Conservation (phyloP, 352 stramenopile genomes). For the Phytophthora ramorum region DNA sequence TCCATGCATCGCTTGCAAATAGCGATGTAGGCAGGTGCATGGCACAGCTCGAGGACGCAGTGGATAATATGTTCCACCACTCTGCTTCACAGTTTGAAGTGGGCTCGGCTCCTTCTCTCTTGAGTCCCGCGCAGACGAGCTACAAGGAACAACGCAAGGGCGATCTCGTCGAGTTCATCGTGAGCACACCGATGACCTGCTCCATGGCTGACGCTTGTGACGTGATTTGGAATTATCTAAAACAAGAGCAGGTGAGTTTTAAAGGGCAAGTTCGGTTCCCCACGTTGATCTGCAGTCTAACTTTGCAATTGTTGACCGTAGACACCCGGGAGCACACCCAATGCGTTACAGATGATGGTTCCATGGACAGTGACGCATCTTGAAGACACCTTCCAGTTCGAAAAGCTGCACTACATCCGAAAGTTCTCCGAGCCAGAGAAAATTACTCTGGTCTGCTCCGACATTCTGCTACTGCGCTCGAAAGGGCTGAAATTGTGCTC, state of each 20-base stretch:
- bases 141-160: background rate
- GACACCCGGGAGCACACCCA: background rate
- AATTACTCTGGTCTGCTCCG: background rate
- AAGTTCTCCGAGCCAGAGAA: background rate
- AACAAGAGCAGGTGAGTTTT: background rate
- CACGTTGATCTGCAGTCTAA: background rate
- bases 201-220: background rate
- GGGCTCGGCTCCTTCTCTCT: background rate
- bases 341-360: background rate
- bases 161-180: background rate
- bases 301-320: background rate
- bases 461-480: background rate
- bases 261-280: background rate
- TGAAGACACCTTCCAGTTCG: background rate
- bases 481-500: background rate
- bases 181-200: background rate
- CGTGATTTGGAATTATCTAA: background rate
- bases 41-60: background rate
- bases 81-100: background rate
- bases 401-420: background rate
- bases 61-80: background rate
- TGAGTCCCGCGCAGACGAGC: background rate
- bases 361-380: background rate
- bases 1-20: background rate
- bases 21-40: background rate